Evolutionary conservation across 1,284 basidiomycete species (phyloP).

Genomic region (Exobasidium rhododendri): DNA sequence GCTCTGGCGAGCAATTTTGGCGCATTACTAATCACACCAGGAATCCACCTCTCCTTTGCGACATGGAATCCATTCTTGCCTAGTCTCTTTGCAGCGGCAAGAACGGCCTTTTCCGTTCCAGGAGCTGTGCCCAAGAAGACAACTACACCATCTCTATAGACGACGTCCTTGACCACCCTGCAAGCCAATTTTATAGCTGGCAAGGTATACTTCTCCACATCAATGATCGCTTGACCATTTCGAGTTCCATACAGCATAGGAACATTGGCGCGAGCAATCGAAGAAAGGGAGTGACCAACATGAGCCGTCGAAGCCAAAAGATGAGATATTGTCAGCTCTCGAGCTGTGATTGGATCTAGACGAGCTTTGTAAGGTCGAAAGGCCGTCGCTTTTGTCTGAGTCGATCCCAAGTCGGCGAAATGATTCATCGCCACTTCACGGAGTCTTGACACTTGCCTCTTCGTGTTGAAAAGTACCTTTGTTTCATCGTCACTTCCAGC

Average conservation of each 20-base stretch:
- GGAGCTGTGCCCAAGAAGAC: slow-evolving; percentile 85
- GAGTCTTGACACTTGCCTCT: neutral
- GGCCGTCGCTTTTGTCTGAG: slow-evolving; percentile 67
- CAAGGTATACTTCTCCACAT: slow-evolving; percentile 82
- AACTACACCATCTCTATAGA: slow-evolving; percentile 76
- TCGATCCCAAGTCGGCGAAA: slow-evolving; percentile 72
- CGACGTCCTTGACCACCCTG: slow-evolving; percentile 76
- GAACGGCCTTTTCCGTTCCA: slow-evolving; percentile 71
- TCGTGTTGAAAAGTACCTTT: neutral
- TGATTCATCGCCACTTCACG: slow-evolving; percentile 61
- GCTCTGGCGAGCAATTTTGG: slow-evolving; percentile 60
- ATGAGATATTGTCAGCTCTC: slow-evolving; percentile 76
- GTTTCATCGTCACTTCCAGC: neutral
- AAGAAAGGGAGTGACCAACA: slow-evolving; percentile 78
- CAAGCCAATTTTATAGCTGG: slow-evolving; percentile 86
- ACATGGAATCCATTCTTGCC: slow-evolving; percentile 69
- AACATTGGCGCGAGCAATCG: slow-evolving; percentile 80
- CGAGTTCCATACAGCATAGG: slow-evolving; percentile 94
- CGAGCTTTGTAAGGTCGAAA: slow-evolving; percentile 73
- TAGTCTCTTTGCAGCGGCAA: slow-evolving; percentile 75
- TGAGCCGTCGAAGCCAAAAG: slow-evolving; percentile 90
- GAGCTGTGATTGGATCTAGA: slow-evolving; percentile 64
- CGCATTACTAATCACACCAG: slow-evolving; percentile 89
- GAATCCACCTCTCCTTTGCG: slow-evolving; percentile 78
- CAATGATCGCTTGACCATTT: slow-evolving; percentile 86